A percentile compares a stretch with the other conserved stretches of the same genome.
Conservation (phyloP, 129 eudicot species). For the Heracleum sosnowskyi region DNA sequence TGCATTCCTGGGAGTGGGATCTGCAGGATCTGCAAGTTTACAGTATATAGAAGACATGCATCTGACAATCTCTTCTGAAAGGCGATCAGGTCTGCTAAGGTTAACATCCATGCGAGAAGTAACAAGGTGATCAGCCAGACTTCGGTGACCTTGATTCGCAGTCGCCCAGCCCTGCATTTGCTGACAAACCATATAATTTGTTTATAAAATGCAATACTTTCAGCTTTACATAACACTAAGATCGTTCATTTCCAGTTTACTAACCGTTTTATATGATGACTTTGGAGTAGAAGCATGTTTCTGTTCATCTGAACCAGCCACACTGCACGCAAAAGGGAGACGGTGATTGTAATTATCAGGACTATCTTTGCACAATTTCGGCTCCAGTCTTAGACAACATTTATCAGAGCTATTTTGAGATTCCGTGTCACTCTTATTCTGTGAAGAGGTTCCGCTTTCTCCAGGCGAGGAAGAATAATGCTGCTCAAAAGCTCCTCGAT, state of each 20-base stretch:
- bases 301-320: constrained; percentile 27
- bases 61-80: constrained; percentile 68
- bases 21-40: constrained; percentile 69
- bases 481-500: constrained; percentile 51
- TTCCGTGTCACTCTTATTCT: constrained; percentile 21
- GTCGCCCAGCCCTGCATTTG: constrained; percentile 44
- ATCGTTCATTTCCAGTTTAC: constrained; percentile 5
- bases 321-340: constrained; percentile 15
- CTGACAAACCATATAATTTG: constrained; percentile 2
- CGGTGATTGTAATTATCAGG: constrained; percentile 13
- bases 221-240: background rate
- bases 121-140: constrained; percentile 72
- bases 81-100: constrained; percentile 44
- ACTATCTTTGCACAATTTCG: constrained; percentile 23
- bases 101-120: constrained; percentile 30
- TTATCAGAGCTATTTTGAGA: constrained; percentile 23
- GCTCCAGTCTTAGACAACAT: constrained; percentile 17
- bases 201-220: background rate
- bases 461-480: constrained; percentile 25
- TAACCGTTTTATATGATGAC: constrained; percentile 49
- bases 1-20: constrained; percentile 29
- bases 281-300: constrained; percentile 27
- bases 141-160: constrained; percentile 35
- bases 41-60: constrained; percentile 75
- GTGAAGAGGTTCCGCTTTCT: constrained; percentile 14